Evolutionary conservation across 2,329 filamentous ascomycete species (phyloP), one percentile per base, ranked within the genome.

Genomic region (Laburnicola sp.): DNA sequence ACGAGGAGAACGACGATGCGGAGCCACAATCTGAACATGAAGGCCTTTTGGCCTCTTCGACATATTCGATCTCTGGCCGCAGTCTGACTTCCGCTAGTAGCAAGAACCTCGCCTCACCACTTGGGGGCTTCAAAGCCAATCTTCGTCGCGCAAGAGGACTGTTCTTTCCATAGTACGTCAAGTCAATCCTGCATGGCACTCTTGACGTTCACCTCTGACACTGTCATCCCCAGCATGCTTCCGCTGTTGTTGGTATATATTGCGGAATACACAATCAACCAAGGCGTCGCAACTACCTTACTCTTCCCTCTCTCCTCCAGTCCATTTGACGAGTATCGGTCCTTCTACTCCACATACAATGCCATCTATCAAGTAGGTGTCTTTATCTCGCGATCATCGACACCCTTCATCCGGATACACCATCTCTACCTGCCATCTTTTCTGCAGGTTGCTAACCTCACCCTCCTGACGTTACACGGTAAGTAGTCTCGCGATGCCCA

Each of bases 211-310:
- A 16, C 16, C 16, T 16, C 16, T 16, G 16, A 16, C 16, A 50
- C 65, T 45, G 5, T 8, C 4, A 6, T 25, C 16, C 6, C 8
- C 48, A 83, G 81, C 71, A 97, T 99, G 91, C 80, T 96, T 3
- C 94, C 94, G 0, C 80, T 99, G 10, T 80, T 97, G 30, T 77
- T 97, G 11, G 94, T 99, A 27, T 99, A 97, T 71, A 83, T 97
- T 31, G 91, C 92, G 50, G 94, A 99, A 76, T 99, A 99, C 71
- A 95, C 89, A 48, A 97, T 97, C 74, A 97, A 97, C 75, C 92
- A 96, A 76, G 93, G 92, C 31, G 91, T 97, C 0, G 81, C 91
- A 0, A 93, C 94, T 0, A 96, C 91, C 0, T 78, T 97, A 0
- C 82, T 99, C 3, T 99, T 96, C 68, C 91, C 92, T 0, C 78